Evolutionary conservation across 169 alveolate species (phyloP).

Genomic region (Plasmodium coatneyi): DNA sequence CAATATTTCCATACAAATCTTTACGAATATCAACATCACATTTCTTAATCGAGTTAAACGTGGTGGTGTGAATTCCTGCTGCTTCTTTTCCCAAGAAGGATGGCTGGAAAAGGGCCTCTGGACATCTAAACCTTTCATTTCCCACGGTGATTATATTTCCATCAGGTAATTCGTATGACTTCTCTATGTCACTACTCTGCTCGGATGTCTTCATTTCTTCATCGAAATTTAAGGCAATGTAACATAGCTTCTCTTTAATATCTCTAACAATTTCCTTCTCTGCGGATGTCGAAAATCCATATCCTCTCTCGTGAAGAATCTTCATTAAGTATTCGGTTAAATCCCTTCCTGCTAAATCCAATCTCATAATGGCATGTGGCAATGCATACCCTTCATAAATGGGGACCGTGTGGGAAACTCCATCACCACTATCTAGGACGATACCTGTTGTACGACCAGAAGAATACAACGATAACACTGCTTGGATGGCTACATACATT

Average conservation of each 20-base stretch:
- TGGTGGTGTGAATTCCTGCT: slow-evolving; percentile 96
- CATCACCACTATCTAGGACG: slow-evolving; percentile 99
- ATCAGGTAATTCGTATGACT: slow-evolving; percentile 98
- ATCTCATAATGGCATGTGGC: slow-evolving; percentile 96
- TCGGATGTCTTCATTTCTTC: slow-evolving; percentile 93
- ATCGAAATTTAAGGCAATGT: slow-evolving; percentile 96
- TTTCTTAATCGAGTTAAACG: slow-evolving; percentile 90
- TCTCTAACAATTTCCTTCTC: slow-evolving; percentile 98
- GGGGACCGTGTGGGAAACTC: slow-evolving; percentile 98
- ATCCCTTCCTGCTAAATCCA: slow-evolving; percentile 99
- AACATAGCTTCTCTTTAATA: slow-evolving; percentile 97
- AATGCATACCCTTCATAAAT: slow-evolving; percentile 99
- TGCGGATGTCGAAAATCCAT: slow-evolving; percentile 96
- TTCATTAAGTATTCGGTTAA: slow-evolving; percentile 95
- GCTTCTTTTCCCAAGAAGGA: slow-evolving; percentile 94
- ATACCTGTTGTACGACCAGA: slow-evolving; percentile 99
- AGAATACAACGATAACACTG: slow-evolving; percentile 98
- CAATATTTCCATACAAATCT: slow-evolving; percentile 96
- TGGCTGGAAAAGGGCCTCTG: slow-evolving; percentile 98
- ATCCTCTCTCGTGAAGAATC: slow-evolving; percentile 96
- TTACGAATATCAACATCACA: slow-evolving; percentile 97
- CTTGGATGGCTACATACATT: slow-evolving; percentile 97
- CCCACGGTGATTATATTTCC: slow-evolving; percentile 96
- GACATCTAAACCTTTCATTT: slow-evolving; percentile 97
- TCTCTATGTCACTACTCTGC: slow-evolving; percentile 88